Evolutionary conservation across 345 rosid species (phyloP), one percentile per base, ranked within the genome.

Genomic region (Nephelium lappaceum): DNA sequence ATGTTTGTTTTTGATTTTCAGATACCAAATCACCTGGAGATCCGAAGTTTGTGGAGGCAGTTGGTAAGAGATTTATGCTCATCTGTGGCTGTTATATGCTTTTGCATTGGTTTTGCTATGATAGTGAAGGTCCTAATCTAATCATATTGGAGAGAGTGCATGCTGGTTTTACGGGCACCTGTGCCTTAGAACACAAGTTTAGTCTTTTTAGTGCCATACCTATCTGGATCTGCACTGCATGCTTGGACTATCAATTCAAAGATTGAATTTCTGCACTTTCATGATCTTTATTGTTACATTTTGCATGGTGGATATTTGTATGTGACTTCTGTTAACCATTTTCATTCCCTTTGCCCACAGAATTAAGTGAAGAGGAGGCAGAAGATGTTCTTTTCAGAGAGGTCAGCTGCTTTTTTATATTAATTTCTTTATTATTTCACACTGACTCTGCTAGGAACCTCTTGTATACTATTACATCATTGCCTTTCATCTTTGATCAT

Each of bases 341-440:
- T 39, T 4, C 42, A 47, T 64, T 71, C 19, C 57, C 57, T 67
- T 71, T 58, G 58, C 76, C 76, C 86, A 86, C 93, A 96, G 99
- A 89, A 76, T 75, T 96, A 65, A 85, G 89, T 70, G 88, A 88
- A 67, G 90, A 75, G 73, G 97, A 96, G 85, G 87, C 91, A 72
- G 97, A 96, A 86, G 99, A 96, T 86, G 92, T 91, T 83, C 85
- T 86, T 81, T 96, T 96, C 86, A 96, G 94, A 81, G 89, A 91
- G 95, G 98, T 96, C 70, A 16, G 84, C 74, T 47, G 25, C 71
- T 75, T 72, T 75, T 24, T 62, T 31, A 19, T 24, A 39, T 61
- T 21, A 76, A 60, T 71, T 73, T 25, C 55, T 19, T 42, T 27
- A 53, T 21, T 65, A 23, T 21, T 47, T 38, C 23, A 38, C 42